Percentiles rank a stretch among this genome's conserved stretches.
These are phyloP conservation scores for Claviceps sp. DNA, from an alignment of 2,329 filamentous ascomycete species.

Conservation along the genomic window DNA sequence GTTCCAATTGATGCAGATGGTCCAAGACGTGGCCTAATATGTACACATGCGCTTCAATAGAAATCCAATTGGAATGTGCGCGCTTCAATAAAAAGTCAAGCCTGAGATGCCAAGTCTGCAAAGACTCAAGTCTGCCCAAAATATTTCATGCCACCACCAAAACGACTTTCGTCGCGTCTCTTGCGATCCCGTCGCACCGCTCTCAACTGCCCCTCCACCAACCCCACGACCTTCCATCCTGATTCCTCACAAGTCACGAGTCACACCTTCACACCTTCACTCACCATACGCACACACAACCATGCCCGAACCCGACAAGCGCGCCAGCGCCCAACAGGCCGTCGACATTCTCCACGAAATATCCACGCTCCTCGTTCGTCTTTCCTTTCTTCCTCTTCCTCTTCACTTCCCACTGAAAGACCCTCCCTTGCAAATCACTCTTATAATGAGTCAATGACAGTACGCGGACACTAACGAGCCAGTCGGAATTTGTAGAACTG, in stretches of 20 bases:
- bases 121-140: no score
- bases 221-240: neutral
- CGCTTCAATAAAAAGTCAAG: no score
- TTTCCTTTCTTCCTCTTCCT: neutral
- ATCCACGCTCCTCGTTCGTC: constrained; percentile 68
- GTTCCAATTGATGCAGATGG: no score
- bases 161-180: no score
- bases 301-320: constrained; percentile 47
- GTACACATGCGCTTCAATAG: no score
- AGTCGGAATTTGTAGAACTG: constrained; percentile 54
- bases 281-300: neutral
- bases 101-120: no score
- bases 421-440: neutral
- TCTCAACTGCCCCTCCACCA: neutral
- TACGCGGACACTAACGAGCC: no score
- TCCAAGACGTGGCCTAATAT: no score
- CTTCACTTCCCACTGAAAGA: neutral
- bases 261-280: neutral
- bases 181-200: no score
- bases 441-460: no score
- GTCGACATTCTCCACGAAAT: constrained; percentile 78
- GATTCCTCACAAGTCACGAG: neutral
- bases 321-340: constrained; percentile 65
- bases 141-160: no score
- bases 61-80: no score